These are phyloP conservation scores for Gossypium raimondii DNA, from an alignment of 345 rosid genomes.

Conservation along the genomic window DNA sequence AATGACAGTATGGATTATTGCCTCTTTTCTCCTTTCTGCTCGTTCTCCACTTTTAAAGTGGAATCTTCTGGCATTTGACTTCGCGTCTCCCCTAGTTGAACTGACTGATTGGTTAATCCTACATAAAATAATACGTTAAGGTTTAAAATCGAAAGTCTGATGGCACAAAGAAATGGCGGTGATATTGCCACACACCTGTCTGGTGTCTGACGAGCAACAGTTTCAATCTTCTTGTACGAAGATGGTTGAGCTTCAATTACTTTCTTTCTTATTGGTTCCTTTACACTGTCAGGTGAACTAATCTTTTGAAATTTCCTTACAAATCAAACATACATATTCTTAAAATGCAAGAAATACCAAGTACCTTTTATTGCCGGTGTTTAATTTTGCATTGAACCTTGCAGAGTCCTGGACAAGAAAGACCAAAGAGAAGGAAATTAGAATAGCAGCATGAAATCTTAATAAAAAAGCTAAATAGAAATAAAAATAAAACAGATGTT, in stretches of 20 bases:
- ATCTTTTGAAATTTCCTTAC: slow-evolving; percentile 6
- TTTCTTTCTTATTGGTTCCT: slow-evolving; percentile 41
- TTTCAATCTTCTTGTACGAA: slow-evolving; percentile 35
- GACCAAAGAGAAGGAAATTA: slow-evolving; percentile 6
- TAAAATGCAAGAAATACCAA: slow-evolving; percentile 13
- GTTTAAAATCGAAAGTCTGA: neutral
- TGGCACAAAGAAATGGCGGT: neutral
- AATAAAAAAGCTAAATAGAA: neutral
- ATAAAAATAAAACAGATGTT: neutral
- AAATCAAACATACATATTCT: slow-evolving; percentile 4
- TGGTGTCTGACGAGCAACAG: slow-evolving; percentile 29
- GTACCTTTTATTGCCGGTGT: slow-evolving; percentile 47
- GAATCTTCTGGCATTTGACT: slow-evolving; percentile 40
- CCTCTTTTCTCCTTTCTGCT: slow-evolving; percentile 88
- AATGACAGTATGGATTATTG: slow-evolving; percentile 21
- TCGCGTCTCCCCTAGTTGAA: slow-evolving; percentile 37
- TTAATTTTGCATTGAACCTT: slow-evolving; percentile 30
- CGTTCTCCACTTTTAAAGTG: slow-evolving; percentile 61
- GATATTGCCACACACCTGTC: slow-evolving; percentile 42
- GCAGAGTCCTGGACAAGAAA: slow-evolving; percentile 36
- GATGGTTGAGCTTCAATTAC: slow-evolving; percentile 33
- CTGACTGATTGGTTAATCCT: slow-evolving; percentile 40
- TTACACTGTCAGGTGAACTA: slow-evolving; percentile 37
- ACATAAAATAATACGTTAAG: slow-evolving; percentile 17
- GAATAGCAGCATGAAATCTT: neutral